Base-by-base conservation (phyloP, 495 filamentous ascomycete species). In the Aspergillus biplanus region DNA sequence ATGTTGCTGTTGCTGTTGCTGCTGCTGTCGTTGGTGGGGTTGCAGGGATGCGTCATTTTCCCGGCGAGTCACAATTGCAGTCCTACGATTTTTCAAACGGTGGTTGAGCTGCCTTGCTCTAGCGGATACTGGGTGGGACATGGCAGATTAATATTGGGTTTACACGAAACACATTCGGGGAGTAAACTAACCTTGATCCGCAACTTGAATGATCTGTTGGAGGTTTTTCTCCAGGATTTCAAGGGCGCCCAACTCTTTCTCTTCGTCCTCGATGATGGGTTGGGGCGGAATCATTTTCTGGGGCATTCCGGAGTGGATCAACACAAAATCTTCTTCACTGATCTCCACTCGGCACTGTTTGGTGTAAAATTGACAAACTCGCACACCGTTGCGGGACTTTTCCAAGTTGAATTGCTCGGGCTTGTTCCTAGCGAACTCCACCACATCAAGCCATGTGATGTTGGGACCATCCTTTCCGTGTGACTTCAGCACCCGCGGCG, bases 261-360 rank as follows among this genome's bases (percentile, higher is more conserved):
- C 85, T 70, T 96, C 92, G 67, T 96, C 92, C 72, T 96, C 91
- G 53, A 87, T 85, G 50, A 95, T 88, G 0, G 92, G 90, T 67
- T 92, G 89, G 13, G 88, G 90, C 15, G 92, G 89, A 34, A 90
- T 90, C 76, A 96, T 87, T 75, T 92, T 88, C 74, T 95, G 90
- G 15, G 92, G 86, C 64, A 90, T 89, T 33, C 92, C 92, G 15
- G 89, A 92, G 31, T 84, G 82, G 69, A 96, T 91, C 58, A 96
- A 76, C 42, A 91, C 82, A 78, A 87, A 95, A 70, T 96, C 92
- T 70, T 94, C 92, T 73, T 95, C 91, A 39, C 87, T 88, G 63
- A 96, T 94, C 74, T 96, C 91, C 37, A 95, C 90, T 31, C 89
- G 84, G 66, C 87, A 85, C 64, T 92, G 89, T 67, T 92, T 92